Evolutionary conservation across 768 basidiomycete genomes (phyloP).

Genomic region (Trametopsis cervina): DNA sequence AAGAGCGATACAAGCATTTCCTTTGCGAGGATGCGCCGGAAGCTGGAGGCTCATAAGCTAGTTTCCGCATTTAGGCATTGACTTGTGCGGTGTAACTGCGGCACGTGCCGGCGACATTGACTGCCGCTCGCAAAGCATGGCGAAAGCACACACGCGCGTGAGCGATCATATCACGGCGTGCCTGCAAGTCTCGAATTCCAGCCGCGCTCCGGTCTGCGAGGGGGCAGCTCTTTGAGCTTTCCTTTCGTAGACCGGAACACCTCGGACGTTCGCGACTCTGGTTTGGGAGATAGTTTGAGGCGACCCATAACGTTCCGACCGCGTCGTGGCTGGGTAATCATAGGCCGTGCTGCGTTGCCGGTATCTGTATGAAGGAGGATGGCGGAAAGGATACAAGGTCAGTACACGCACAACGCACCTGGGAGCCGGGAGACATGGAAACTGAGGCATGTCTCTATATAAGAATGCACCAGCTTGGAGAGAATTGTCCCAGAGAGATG

Average conservation of each 20-base stretch:
- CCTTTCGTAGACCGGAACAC: background rate
- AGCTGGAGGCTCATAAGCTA: background rate
- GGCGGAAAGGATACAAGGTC: too few relatives aligned
- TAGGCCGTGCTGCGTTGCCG: too few relatives aligned
- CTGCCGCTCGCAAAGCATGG: background rate
- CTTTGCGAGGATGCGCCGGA: background rate
- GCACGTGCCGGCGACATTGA: constrained; percentile 1
- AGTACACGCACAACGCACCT: too few relatives aligned
- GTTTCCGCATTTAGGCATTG: background rate
- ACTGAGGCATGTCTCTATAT: too few relatives aligned
- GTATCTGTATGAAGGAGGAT: too few relatives aligned
- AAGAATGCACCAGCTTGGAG: too few relatives aligned
- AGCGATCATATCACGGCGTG: background rate
- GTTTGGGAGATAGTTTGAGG: too few relatives aligned
- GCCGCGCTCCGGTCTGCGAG: background rate
- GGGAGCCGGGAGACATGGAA: too few relatives aligned
- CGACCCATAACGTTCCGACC: too few relatives aligned
- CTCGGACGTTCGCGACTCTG: too few relatives aligned
- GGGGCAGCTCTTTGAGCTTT: background rate
- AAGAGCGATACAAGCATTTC: background rate
- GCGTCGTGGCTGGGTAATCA: too few relatives aligned
- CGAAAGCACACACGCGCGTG: background rate
- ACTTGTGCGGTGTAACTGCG: constrained; percentile 1
- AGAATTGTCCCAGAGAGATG: too few relatives aligned
- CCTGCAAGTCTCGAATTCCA: background rate